Conservation (phyloP, 2,329 filamentous ascomycete species). For the Verticillium klebahnii region DNA sequence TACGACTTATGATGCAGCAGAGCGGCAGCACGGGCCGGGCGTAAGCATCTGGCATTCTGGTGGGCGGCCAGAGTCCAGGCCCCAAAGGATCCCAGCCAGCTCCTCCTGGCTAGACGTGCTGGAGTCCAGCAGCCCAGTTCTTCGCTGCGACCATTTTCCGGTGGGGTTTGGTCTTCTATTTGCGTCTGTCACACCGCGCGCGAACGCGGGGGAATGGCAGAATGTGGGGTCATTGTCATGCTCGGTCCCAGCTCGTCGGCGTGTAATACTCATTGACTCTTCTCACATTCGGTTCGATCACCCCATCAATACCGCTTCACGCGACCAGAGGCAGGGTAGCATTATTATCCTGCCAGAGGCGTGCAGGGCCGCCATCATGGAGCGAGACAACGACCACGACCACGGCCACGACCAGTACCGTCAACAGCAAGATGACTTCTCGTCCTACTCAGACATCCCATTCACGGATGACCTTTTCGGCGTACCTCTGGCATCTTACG, state of each 20-base stretch:
- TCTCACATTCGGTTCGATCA: not conserved
- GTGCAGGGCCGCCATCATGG: not conserved
- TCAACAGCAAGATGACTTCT: not conserved
- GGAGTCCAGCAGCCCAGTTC: not conserved
- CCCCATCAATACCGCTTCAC: not conserved
- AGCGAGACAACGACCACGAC: not conserved
- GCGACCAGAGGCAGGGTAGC: not conserved
- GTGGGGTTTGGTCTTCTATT: not conserved
- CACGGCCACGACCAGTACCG: not conserved
- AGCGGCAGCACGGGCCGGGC: not conserved
- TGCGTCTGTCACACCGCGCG: not conserved
- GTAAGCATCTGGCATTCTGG: not conserved
- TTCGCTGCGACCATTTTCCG: not conserved
- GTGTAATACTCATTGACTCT: not conserved
- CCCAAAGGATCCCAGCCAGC: not conserved
- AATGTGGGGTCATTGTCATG: slow-evolving; percentile 1
- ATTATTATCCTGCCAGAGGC: not conserved
- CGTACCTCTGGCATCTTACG: slow-evolving; percentile 10
- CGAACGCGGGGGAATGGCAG: not conserved
- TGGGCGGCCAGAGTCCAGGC: not conserved
- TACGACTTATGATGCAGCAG: not conserved
- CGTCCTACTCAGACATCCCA: not conserved
- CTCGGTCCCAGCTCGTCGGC: not conserved
- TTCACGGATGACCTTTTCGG: slow-evolving; percentile 6
- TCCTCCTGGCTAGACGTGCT: not conserved